Percentiles rank a stretch among this genome's conserved stretches.
These are phyloP conservation scores for Coemansia sp. DNA, from an alignment of 192 early-diverging fungal species.

Conservation along the genomic window DNA sequence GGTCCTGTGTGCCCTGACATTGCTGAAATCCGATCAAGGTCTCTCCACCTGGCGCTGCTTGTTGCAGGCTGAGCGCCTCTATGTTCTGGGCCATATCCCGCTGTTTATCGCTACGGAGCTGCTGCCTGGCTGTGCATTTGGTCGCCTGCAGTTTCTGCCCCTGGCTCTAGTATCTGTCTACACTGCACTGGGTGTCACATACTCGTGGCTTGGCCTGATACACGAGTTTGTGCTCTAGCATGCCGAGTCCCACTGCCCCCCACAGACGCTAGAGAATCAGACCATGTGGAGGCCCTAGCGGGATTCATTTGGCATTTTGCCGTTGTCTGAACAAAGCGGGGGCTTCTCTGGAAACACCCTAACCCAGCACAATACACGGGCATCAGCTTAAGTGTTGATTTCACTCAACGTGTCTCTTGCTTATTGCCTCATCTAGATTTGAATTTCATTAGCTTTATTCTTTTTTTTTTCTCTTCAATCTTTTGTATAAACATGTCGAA, in stretches of 20 bases:
- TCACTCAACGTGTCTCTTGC: background rate
- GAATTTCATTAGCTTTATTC: background rate
- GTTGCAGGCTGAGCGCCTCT: constrained; percentile 17
- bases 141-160: constrained; percentile 71
- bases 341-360: constrained; percentile 3
- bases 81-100: constrained; percentile 26
- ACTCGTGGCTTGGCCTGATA: constrained; percentile 63
- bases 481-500: constrained; percentile 47
- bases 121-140: constrained; percentile 25
- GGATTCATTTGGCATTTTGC: too few relatives aligned
- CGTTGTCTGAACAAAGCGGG: too few relatives aligned
- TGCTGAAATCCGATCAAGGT: constrained; percentile 18
- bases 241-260: background rate
- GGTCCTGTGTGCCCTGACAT: constrained; percentile 22
- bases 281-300: background rate
- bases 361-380: background rate
- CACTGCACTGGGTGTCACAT: constrained; percentile 69
- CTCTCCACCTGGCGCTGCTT: constrained; percentile 38
- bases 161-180: constrained; percentile 80
- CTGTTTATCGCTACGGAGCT: constrained; percentile 35
- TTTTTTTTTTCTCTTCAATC: background rate
- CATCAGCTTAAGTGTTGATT: background rate
- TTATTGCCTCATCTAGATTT: constrained; percentile 20
- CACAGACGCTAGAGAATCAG: background rate
- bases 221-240: constrained; percentile 19